A percentile compares a stretch with the other conserved stretches of the same genome.
Conservation (phyloP, 257 asterid genomes). For the Cinchona pubescens region DNA sequence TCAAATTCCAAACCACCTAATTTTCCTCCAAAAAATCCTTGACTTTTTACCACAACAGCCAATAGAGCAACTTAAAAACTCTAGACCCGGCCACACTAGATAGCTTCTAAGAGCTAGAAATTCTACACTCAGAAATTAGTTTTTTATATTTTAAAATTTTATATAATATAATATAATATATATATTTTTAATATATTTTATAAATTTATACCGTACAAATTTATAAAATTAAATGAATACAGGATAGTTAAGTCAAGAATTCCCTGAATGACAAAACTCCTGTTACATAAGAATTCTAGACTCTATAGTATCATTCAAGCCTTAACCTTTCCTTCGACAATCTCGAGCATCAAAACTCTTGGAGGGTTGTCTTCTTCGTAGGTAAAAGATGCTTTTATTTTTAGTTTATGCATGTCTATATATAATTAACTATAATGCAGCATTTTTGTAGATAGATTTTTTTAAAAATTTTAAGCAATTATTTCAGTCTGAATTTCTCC, state of each 20-base stretch:
- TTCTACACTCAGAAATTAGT: no score
- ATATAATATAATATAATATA: no score
- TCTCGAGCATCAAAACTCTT: neutral
- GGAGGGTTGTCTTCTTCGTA: neutral
- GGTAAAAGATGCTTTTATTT: neutral
- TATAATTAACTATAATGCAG: neutral
- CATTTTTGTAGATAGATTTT: neutral
- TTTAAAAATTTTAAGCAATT: neutral
- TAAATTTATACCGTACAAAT: no score
- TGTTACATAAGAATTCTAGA: neutral
- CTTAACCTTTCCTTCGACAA: slow-evolving; percentile 8
- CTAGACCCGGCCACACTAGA: neutral
- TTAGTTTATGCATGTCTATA: neutral
- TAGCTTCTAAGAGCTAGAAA: no score
- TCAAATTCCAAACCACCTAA: neutral
- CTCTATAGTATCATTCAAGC: neutral
- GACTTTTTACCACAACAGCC: neutral
- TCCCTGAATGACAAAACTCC: neutral
- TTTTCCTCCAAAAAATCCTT: no score
- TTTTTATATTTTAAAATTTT: no score
- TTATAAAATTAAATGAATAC: no score
- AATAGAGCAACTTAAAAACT: neutral
- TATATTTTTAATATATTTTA: no score
- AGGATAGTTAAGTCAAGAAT: no score
- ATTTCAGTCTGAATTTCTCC: neutral